Evolutionary conservation across 352 stramenopile genomes (phyloP), one percentile per base, ranked within the genome.

Genomic region (Phytophthora syringae): DNA sequence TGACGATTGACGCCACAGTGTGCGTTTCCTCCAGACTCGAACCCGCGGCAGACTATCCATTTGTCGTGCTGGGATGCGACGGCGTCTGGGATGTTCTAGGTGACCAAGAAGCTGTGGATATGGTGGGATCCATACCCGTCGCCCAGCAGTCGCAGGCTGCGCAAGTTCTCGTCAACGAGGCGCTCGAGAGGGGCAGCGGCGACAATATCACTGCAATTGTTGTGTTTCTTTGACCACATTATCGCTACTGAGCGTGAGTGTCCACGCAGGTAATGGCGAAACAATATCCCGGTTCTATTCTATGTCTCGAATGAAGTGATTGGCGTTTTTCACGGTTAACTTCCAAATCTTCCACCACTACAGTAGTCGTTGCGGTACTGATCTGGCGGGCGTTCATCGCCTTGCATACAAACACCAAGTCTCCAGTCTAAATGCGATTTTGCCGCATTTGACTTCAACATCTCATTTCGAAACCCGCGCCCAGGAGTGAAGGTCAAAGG

Each of bases 201-300:
- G 86, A 95, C 72, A 95, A 95, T 59, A 81, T 95, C 58, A 90
- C 83, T 24, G 86, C 75, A 5, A 66, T 93, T n/a, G 84, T 95
- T 24, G 76, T 89, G 5, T 92, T 87, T 71, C 75, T 92, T 36
- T 83, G 68, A 73, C 11, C 40, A 27, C n/a, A n/a, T n/a, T n/a
- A n/a, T n/a, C n/a, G n/a, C n/a, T n/a, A n/a, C n/a, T n/a, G n/a
- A n/a, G n/a, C n/a, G n/a, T n/a, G n/a, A n/a, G n/a, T n/a, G n/a
- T n/a, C n/a, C n/a, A n/a, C n/a, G n/a, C n/a, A n/a, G n/a, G n/a
- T n/a, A n/a, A n/a, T n/a, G n/a, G n/a, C n/a, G n/a, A n/a, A n/a
- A n/a, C n/a, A n/a, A n/a, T n/a, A n/a, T n/a, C n/a, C n/a, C n/a
- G n/a, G n/a, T n/a, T n/a, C n/a, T n/a, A n/a, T n/a, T n/a, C n/a